These are phyloP conservation scores for Patellaria atrata DNA, from an alignment of 495 filamentous ascomycete genomes.

Conservation along the genomic window DNA sequence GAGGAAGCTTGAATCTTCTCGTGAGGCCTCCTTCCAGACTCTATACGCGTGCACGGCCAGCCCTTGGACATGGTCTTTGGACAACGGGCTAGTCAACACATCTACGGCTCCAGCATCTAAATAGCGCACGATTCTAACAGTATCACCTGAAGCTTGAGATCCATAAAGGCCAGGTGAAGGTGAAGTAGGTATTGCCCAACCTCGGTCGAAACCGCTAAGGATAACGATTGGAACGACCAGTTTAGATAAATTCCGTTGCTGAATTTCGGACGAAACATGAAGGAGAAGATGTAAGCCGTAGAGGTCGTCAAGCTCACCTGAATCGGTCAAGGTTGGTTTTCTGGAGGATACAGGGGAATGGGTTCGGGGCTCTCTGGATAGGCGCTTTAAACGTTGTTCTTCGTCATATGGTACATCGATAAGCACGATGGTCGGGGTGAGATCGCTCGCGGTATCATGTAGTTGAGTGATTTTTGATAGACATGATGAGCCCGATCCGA, in stretches of 20 bases:
- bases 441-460: slow-evolving; percentile 10
- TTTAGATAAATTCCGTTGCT: slow-evolving; percentile 17
- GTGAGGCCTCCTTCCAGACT: slow-evolving; percentile 52
- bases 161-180: slow-evolving; percentile 18
- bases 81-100: slow-evolving; percentile 64
- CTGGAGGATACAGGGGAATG: slow-evolving; percentile 17
- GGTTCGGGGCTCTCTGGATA: slow-evolving; percentile 20
- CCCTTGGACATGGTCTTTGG: slow-evolving; percentile 50
- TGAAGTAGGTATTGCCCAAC: slow-evolving; percentile 14
- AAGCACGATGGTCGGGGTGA: slow-evolving; percentile 18
- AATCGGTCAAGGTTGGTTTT: no score
- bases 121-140: slow-evolving; percentile 44
- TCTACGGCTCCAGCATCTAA: slow-evolving; percentile 77
- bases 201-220: slow-evolving; percentile 20
- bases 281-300: slow-evolving; percentile 23
- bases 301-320: slow-evolving; percentile 18
- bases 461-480: slow-evolving; percentile 20
- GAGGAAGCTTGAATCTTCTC: slow-evolving; percentile 51
- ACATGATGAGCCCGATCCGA: slow-evolving; percentile 15
- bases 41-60: slow-evolving; percentile 74
- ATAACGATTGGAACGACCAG: slow-evolving; percentile 23
- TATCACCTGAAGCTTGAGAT: slow-evolving; percentile 26
- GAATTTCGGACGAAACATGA: slow-evolving; percentile 23
- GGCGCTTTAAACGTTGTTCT: slow-evolving; percentile 20
- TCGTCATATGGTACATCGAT: slow-evolving; percentile 27